Evolutionary conservation across 1,284 basidiomycete genomes (phyloP), one percentile per base, ranked within the genome.

Genomic region (Puccinia triticina): DNA sequence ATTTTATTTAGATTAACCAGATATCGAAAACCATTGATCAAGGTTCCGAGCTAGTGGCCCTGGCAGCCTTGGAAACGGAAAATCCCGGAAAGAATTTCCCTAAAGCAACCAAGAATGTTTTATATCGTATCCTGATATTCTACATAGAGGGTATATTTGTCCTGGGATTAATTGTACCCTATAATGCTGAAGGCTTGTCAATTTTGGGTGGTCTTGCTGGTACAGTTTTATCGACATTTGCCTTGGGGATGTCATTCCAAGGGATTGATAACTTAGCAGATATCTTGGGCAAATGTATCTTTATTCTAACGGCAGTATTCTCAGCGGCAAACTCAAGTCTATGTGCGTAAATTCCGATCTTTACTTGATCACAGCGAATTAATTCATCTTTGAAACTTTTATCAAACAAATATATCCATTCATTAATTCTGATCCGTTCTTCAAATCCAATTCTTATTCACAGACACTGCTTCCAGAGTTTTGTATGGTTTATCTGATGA

Each of bases 321-420:
- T 94, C 93, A 8, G 93, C 94, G 7, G 93, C 92, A 1, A 93
- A 91, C 55, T 93, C 92, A 84, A 92, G 94, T 85, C 87, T 96
- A 77, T 96, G 94, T 87, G 92, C 91, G 1, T 40, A 1, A 14
- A 2, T 14, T 46, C 43, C 14, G 7, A 46, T 23, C 11, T 29
- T 77, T n/a, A 46, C 14, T 8, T 46, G 43, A 46, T 14, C 43
- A 46, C 8, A 8, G 7, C 8, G 43, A 46, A 46, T 46, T 7
- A 46, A 14, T n/a, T n/a, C 43, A 46, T 46, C 43, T n/a, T n/a
- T 14, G 14, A 46, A 46, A 46, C 14, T 46, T 7, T 46, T 46
- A 46, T 46, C 14, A 14, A 46, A 46, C 7, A 7, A 46, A 46
- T 46, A 50, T 50, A 50, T 16, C 18, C 2, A 16, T 18, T 50